Evolutionary conservation across 2,329 filamentous ascomycete genomes (phyloP).

Genomic region (Cyphellophora europaea): DNA sequence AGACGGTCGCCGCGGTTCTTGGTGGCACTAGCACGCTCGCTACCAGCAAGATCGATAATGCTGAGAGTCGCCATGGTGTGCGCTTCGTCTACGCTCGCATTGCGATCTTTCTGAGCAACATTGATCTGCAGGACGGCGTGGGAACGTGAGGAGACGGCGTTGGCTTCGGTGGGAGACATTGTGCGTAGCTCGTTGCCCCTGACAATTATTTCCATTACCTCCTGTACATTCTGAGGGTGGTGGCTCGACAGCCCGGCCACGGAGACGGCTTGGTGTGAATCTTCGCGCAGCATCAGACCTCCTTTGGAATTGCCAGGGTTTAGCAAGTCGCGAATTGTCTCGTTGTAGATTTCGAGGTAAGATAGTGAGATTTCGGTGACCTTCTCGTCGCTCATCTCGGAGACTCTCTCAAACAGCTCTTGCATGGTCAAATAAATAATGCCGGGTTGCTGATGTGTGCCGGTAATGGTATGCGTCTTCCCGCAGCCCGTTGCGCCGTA

Average conservation of each 20-base stretch:
- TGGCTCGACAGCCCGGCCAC: constrained; percentile 87
- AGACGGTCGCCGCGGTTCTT: constrained; percentile 91
- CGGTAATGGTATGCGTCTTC: constrained; percentile 96
- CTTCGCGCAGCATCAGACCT: constrained; percentile 85
- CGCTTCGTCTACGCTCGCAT: constrained; percentile 84
- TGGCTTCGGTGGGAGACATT: constrained; percentile 93
- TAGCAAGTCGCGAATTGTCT: constrained; percentile 90
- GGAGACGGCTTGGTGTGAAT: constrained; percentile 85
- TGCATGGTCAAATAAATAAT: constrained; percentile 99
- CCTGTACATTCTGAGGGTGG: constrained; percentile 78
- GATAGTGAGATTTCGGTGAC: constrained; percentile 83
- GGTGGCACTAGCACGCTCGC: constrained; percentile 89
- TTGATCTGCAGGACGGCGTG: constrained; percentile 98
- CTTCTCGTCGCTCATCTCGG: constrained; percentile 78
- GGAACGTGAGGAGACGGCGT: constrained; percentile 92
- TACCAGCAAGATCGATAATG: constrained; percentile 95
- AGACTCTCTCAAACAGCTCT: constrained; percentile 92
- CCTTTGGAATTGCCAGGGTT: constrained; percentile 75
- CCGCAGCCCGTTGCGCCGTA: constrained; percentile 97
- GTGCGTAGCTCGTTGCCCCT: constrained; percentile 89
- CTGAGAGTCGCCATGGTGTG: constrained; percentile 97
- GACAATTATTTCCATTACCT: constrained; percentile 99
- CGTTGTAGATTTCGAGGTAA: constrained; percentile 98
- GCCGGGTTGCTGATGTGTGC: constrained; percentile 82
- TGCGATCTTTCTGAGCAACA: constrained; percentile 84